These are phyloP conservation scores for Fraxinus ornus DNA, from an alignment of 305 asterid species.

Conservation along the genomic window DNA sequence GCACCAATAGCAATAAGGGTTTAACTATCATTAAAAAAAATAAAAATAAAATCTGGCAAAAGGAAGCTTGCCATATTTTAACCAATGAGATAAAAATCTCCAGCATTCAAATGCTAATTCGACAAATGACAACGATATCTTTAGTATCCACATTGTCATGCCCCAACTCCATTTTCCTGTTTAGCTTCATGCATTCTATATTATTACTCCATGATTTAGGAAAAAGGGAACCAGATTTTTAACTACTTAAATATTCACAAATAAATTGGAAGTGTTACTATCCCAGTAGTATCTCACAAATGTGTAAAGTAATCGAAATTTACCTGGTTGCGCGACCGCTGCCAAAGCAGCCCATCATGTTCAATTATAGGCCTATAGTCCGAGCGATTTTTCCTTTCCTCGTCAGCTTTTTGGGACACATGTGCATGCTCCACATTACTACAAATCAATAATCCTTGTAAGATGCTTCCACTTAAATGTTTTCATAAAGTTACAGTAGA, in stretches of 20 bases:
- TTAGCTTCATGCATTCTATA: slow-evolving; percentile 1
- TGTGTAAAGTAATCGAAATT: slow-evolving; percentile 11
- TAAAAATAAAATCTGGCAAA: neutral
- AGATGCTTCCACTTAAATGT: slow-evolving; percentile 16
- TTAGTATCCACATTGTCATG: neutral
- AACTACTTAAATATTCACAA: neutral
- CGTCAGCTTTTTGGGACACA: slow-evolving; percentile 62
- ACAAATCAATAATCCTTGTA: slow-evolving; percentile 22
- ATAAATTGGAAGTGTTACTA: neutral
- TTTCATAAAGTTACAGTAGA: neutral
- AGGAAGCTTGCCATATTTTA: neutral
- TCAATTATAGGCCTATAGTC: slow-evolving; percentile 75
- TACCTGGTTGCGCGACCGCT: slow-evolving; percentile 61
- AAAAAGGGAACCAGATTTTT: neutral
- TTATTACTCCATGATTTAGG: neutral
- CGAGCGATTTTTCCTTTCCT: slow-evolving; percentile 60
- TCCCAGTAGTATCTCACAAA: slow-evolving; percentile 4
- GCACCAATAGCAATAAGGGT: neutral
- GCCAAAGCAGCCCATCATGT: slow-evolving; percentile 75
- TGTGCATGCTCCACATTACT: slow-evolving; percentile 65
- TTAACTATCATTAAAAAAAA: neutral
- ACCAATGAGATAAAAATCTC: neutral
- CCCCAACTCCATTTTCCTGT: slow-evolving; percentile 15
- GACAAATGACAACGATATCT: neutral
- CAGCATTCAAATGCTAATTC: neutral